phyloP scores from a whole-genome alignment of 2,329 filamentous ascomycete species.

The Aspergillus fructus region DNA sequence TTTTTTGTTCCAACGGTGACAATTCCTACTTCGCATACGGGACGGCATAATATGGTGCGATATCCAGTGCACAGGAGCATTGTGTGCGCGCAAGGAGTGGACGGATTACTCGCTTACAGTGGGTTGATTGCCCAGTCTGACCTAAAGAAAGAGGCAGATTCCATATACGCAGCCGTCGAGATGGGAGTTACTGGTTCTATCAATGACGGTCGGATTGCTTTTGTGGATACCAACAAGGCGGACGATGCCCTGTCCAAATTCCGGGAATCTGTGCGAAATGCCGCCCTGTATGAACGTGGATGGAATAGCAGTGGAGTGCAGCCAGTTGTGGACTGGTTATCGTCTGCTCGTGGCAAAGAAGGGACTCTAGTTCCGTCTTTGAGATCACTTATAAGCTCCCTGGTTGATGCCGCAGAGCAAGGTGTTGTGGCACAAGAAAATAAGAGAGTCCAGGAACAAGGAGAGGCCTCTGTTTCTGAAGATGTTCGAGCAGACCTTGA shows the following conservation, averaged over 20 bases:
- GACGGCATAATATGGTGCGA: conserved; percentile 65
- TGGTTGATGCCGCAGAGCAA: conserved; percentile 52
- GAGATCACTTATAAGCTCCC: conserved; percentile 63
- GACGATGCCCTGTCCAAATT: conserved; percentile 65
- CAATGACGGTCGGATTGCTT: conserved; percentile 36
- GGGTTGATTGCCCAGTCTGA: conserved; percentile 32
- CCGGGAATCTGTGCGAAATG: conserved; percentile 68
- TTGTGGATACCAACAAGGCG: conserved; percentile 65
- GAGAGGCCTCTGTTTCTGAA: conserved; percentile 39
- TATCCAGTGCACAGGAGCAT: conserved; percentile 84
- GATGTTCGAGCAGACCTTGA: conserved; percentile 54
- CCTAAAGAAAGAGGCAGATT: conserved; percentile 29
- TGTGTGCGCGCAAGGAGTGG: conserved; percentile 70
- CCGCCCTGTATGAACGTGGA: conserved; percentile 67
- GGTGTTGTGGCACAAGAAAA: conserved; percentile 30
- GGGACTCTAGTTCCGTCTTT: conserved; percentile 64
- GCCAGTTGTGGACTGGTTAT: conserved; percentile 64
- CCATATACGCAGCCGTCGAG: conserved; percentile 38
- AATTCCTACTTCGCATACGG: conserved; percentile 64
- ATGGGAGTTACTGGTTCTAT: conserved; percentile 48
- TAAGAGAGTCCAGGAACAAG: conserved; percentile 30
- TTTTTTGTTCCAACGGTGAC: conserved; percentile 75
- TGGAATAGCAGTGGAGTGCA: conserved; percentile 75
- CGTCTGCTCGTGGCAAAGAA: conserved; percentile 34
- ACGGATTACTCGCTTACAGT: conserved; percentile 55